phyloP scores from a whole-genome alignment of 805 yeast genomes.

The Naumovozyma baii region DNA sequence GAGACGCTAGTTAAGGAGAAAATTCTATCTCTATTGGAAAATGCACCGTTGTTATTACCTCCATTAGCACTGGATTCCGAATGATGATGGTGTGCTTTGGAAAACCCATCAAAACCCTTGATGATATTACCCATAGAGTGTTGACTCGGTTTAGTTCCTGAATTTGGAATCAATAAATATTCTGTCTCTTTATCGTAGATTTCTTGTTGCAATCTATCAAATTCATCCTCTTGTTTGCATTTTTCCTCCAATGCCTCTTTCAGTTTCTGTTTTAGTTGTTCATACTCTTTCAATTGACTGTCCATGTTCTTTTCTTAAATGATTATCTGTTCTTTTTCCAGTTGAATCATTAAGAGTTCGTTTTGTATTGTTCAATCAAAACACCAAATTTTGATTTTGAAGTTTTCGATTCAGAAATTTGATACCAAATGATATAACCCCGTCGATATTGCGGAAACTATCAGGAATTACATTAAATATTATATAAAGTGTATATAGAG shows the following conservation, averaged over 20 bases:
- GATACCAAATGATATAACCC: too few relatives aligned
- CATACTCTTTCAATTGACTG: slow-evolving; percentile 41
- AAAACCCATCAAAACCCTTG: slow-evolving; percentile 81
- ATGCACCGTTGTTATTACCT: slow-evolving; percentile 24
- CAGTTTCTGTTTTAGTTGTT: slow-evolving; percentile 54
- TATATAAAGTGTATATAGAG: too few relatives aligned
- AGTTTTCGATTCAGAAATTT: too few relatives aligned
- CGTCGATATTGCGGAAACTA: too few relatives aligned
- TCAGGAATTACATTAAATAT: too few relatives aligned
- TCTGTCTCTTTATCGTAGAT: slow-evolving; percentile 70
- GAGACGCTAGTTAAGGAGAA: slow-evolving; percentile 69
- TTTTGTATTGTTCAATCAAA: too few relatives aligned
- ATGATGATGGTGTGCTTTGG: slow-evolving; percentile 33
- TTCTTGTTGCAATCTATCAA: slow-evolving; percentile 60
- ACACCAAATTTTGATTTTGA: too few relatives aligned
- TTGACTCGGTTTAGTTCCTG: slow-evolving; percentile 1
- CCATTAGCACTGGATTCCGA: slow-evolving; percentile 12
- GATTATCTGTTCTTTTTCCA: too few relatives aligned
- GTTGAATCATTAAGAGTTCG: too few relatives aligned
- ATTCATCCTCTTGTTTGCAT: slow-evolving; percentile 53
- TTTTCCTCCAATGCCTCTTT: slow-evolving; percentile 53
- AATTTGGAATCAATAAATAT: slow-evolving; percentile 49
- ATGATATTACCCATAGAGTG: slow-evolving; percentile 52
- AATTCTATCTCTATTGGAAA: slow-evolving; percentile 68
- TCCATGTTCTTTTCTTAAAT: too few relatives aligned